Evolutionary conservation across 768 basidiomycete genomes (phyloP).

Genomic region (Gymnopilus junonius): DNA sequence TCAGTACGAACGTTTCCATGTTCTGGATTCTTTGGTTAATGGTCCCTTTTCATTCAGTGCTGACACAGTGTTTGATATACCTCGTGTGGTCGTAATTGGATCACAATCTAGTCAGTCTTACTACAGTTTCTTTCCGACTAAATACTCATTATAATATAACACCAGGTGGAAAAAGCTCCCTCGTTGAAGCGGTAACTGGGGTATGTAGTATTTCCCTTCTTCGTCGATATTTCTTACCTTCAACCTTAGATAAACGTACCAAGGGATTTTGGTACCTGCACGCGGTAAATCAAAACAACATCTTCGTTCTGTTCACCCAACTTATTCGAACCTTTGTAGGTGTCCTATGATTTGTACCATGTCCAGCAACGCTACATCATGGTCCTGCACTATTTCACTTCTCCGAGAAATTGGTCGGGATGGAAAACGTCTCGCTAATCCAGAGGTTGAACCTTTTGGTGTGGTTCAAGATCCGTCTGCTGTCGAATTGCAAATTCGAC

Average conservation of each 20-base stretch:
- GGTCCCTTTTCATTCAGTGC: neutral
- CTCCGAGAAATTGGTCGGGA: slow-evolving; percentile 14
- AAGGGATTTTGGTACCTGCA: neutral
- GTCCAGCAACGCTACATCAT: slow-evolving; percentile 39
- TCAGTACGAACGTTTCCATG: too few relatives aligned
- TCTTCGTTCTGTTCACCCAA: neutral
- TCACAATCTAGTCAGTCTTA: neutral
- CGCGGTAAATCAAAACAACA: neutral
- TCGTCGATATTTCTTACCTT: neutral
- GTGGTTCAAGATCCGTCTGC: slow-evolving; percentile 40
- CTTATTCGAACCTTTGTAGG: slow-evolving; percentile 25
- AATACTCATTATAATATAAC: neutral
- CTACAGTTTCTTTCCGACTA: neutral
- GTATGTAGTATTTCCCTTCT: neutral
- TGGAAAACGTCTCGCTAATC: slow-evolving; percentile 26
- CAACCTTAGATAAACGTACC: neutral
- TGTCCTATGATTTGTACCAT: slow-evolving; percentile 59
- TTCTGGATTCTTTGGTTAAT: neutral
- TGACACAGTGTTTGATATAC: neutral
- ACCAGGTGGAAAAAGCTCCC: neutral
- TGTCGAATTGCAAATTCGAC: slow-evolving; percentile 58
- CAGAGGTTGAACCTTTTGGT: slow-evolving; percentile 39
- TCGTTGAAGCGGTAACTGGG: neutral
- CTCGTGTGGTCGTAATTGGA: neutral
- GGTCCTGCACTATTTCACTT: slow-evolving; percentile 53